Base-by-base conservation (phyloP, 23 red algal species). In the Cyanidiococcus yangmingshanensis region DNA sequence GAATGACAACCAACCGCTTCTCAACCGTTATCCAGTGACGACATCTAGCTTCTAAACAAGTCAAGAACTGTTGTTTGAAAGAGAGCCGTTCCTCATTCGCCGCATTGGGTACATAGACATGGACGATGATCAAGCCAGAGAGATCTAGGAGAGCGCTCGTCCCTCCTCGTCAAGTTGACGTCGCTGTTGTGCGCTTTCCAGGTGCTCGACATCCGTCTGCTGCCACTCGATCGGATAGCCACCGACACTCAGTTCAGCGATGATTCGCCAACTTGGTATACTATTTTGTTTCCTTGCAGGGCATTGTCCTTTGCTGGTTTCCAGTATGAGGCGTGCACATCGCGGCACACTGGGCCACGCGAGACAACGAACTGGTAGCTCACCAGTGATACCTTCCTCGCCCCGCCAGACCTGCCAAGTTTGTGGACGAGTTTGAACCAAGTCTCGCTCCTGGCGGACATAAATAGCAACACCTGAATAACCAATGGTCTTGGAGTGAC, bases 21-120 rank as follows among this genome's bases (percentile, higher is more conserved):
- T 58, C 37, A 21, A 24, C 39, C 58, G 37, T 1, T 37, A 78
- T 16, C 27, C 39, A 2, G 50, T 57, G 57, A 38, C 37, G 25
- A 30, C 57, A 36, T 21, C 76, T 12, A 27, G 39, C 58, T 18
- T 33, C 57, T n/a, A 78, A 30, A 57, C 32, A 36, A 21, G 32
- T 1, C 1, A 78, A 3, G 58, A 78, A 78, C 18, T 38, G 0
- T 58, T 78, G 58, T 16, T 78, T 78, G 37, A 40, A 39, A 18
- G 39, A 54, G 33, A 78, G 58, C 0, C 32, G 57, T 54, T 78
- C 76, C 0, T 78, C 32, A n/a, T 54, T 30, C 12, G 50, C 58
- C 37, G 57, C 37, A 37, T 58, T 58, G 18, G 76, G 76, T 78
- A 78, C 76, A 32, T 78, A 78, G n/a, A 78, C 37, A 78, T 78